Conservation (phyloP, 2,329 filamentous ascomycete species). For the Aspergillus eucalypticola region DNA sequence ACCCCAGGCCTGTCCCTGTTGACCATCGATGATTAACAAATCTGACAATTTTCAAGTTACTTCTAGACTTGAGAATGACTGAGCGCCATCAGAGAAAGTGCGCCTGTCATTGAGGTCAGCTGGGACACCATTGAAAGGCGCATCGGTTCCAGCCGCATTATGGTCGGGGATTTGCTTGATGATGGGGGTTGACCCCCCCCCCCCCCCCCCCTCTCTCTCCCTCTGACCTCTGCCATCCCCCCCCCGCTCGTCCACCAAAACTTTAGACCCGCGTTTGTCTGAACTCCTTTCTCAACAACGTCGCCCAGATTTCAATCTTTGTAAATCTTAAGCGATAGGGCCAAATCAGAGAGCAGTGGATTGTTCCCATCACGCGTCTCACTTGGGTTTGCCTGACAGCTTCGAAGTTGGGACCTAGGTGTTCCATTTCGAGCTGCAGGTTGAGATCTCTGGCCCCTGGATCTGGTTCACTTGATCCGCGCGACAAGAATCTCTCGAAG, state of each 20-base stretch:
- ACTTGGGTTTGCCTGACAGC: constrained; percentile 22
- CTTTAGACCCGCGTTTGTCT: background rate
- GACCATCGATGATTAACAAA: background rate
- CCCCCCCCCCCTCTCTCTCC: background rate
- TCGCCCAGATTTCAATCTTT: background rate
- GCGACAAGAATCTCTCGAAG: constrained; percentile 16
- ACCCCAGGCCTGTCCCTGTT: background rate
- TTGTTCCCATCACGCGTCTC: constrained; percentile 12
- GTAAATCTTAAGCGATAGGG: background rate
- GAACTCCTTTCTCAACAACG: background rate
- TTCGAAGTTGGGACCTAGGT: constrained; percentile 29
- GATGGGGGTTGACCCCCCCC: background rate
- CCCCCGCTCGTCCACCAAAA: background rate
- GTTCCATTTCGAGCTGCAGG: constrained; percentile 29
- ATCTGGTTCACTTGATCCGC: constrained; percentile 14
- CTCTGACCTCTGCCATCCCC: background rate
- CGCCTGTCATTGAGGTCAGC: background rate
- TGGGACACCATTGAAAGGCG: background rate
- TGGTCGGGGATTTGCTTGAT: background rate
- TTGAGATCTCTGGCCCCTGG: constrained; percentile 22
- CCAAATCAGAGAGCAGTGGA: background rate
- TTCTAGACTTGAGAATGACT: background rate
- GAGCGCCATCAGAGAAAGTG: background rate
- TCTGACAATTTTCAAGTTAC: background rate
- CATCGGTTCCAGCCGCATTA: background rate